Evolutionary conservation across 2,329 filamentous ascomycete genomes (phyloP).

Genomic region (Lecanosticta acicola): DNA sequence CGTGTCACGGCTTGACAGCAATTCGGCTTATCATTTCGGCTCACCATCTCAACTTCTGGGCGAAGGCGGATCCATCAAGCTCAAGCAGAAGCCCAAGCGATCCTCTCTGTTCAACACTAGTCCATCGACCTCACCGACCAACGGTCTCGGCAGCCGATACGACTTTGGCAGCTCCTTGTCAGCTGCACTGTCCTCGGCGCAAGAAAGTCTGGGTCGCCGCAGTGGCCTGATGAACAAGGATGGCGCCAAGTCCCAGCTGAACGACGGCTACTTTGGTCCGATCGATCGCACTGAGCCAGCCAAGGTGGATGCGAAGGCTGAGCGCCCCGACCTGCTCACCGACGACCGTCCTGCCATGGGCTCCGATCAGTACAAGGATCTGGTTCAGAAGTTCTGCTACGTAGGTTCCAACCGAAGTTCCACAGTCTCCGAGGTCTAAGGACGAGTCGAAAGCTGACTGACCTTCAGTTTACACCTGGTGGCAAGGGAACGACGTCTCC

Average conservation of each 20-base stretch:
- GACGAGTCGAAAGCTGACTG: slow-evolving; percentile 28
- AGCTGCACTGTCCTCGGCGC: slow-evolving; percentile 71
- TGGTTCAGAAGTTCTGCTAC: slow-evolving; percentile 99
- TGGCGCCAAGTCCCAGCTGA: slow-evolving; percentile 36
- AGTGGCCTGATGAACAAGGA: slow-evolving; percentile 40
- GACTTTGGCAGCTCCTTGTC: slow-evolving; percentile 90
- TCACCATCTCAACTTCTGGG: slow-evolving; percentile 47
- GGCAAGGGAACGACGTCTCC: slow-evolving; percentile 23
- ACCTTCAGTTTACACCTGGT: slow-evolving; percentile 33
- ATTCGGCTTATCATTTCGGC: slow-evolving; percentile 41
- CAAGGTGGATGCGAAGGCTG: slow-evolving; percentile 24
- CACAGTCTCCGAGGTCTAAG: slow-evolving; percentile 24
- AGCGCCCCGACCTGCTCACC: slow-evolving; percentile 50
- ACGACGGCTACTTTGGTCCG: slow-evolving; percentile 36
- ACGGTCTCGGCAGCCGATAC: slow-evolving; percentile 75
- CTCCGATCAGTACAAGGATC: slow-evolving; percentile 88
- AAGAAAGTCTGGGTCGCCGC: slow-evolving; percentile 56
- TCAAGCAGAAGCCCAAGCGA: slow-evolving; percentile 63
- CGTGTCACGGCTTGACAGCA: slow-evolving; percentile 49
- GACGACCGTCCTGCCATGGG: slow-evolving; percentile 65
- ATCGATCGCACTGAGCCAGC: slow-evolving; percentile 30
- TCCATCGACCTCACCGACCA: slow-evolving; percentile 51
- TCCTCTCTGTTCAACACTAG: slow-evolving; percentile 52
- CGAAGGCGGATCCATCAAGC: slow-evolving; percentile 53
- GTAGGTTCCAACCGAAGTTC: slow-evolving; percentile 63